Percentiles rank a stretch among this genome's conserved stretches.
Conservation (phyloP, 257 asterid species). For the Gynochthodes officinalis region DNA sequence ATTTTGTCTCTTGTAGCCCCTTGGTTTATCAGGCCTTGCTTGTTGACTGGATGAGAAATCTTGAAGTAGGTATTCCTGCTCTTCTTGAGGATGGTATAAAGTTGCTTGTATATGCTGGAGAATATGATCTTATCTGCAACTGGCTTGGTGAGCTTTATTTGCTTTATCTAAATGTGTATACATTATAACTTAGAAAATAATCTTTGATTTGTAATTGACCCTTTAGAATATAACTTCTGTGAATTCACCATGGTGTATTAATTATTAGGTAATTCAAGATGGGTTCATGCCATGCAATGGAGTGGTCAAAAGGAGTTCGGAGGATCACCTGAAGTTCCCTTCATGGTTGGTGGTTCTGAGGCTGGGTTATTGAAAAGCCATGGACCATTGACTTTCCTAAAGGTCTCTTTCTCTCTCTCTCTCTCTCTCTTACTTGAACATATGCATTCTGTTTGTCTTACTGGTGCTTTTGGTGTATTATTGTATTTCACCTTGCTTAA, state of each 20-base stretch:
- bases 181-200: background rate
- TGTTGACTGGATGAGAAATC: slow-evolving; percentile 84
- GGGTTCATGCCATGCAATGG: slow-evolving; percentile 99
- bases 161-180: slow-evolving; percentile 11
- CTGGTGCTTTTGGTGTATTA: background rate
- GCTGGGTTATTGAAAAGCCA: slow-evolving; percentile 71
- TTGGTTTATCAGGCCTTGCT: slow-evolving; percentile 74
- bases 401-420: slow-evolving; percentile 41
- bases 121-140: slow-evolving; percentile 74
- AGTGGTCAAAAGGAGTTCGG: slow-evolving; percentile 69
- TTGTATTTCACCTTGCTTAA: background rate
- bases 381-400: slow-evolving; percentile 86
- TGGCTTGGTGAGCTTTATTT: slow-evolving; percentile 58
- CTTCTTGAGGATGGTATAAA: slow-evolving; percentile 71
- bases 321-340: slow-evolving; percentile 58
- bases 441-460: background rate
- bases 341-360: slow-evolving; percentile 64
- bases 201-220: background rate
- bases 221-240: background rate
- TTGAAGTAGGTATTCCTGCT: slow-evolving; percentile 72
- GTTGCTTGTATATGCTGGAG: slow-evolving; percentile 70
- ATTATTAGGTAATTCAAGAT: slow-evolving; percentile 79
- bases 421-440: background rate
- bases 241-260: background rate
- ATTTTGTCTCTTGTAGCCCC: slow-evolving; percentile 69